phyloP scores from a whole-genome alignment of 2,329 filamentous ascomycete genomes.

The Aureobasidium sp. region DNA sequence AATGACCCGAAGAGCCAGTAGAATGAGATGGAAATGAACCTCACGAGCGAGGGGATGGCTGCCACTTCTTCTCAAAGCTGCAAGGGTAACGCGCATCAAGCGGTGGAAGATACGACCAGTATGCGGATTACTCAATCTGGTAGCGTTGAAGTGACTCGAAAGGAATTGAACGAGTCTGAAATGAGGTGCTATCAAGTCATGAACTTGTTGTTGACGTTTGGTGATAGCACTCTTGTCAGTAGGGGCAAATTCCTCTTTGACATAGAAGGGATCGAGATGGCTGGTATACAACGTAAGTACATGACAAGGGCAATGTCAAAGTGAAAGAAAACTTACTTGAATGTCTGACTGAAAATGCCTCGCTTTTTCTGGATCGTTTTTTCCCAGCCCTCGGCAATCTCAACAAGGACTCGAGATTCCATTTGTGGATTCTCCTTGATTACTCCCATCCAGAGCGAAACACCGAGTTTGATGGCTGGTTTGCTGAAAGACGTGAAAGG shows the following conservation, averaged over 20 bases:
- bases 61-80: conserved; percentile 60
- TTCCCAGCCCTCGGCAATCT: conserved; percentile 90
- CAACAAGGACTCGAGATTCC: conserved; percentile 75
- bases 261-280: conserved; percentile 79
- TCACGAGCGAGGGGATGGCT: conserved; percentile 84
- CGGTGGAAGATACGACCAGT: conserved; percentile 75
- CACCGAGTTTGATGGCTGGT: conserved; percentile 88
- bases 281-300: conserved; percentile 16
- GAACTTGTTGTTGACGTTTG: conserved; percentile 68
- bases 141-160: conserved; percentile 89
- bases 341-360: conserved; percentile 69
- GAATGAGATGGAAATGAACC: conserved; percentile 77
- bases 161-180: conserved; percentile 80
- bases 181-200: conserved; percentile 80
- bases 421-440: conserved; percentile 92
- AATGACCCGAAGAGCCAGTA: conserved; percentile 74
- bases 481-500: conserved; percentile 92
- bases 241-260: conserved; percentile 86
- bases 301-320: background rate
- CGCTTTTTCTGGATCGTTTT: conserved; percentile 65
- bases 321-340: conserved; percentile 47
- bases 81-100: conserved; percentile 68
- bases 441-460: conserved; percentile 92
- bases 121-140: conserved; percentile 73
- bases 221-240: conserved; percentile 69